Conservation (phyloP, 208 protist genomes). For the Trypanosomatidae sp. region DNA sequence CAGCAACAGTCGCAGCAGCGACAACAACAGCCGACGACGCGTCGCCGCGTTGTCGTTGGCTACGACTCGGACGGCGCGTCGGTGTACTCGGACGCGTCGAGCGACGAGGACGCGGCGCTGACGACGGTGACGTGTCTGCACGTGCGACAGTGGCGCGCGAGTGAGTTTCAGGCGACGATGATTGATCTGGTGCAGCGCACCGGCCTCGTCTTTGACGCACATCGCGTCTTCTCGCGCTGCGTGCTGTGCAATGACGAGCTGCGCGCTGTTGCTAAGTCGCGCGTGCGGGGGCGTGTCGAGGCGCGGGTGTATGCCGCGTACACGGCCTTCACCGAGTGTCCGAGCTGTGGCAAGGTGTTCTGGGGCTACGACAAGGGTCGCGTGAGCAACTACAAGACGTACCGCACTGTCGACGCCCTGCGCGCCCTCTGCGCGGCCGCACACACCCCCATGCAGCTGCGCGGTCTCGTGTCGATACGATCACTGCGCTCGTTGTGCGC, state of each 20-base stretch:
- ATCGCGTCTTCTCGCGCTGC: slow-evolving; percentile 42
- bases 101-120: slow-evolving; percentile 12
- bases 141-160: slow-evolving; percentile 24
- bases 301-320: slow-evolving; percentile 46
- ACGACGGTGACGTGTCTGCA: slow-evolving; percentile 8
- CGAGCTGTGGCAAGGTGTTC: slow-evolving; percentile 56
- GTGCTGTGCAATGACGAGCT: slow-evolving; percentile 50
- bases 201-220: slow-evolving; percentile 16
- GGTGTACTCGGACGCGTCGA: slow-evolving; percentile 26
- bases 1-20: neutral
- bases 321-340: slow-evolving; percentile 52
- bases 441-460: slow-evolving; percentile 8
- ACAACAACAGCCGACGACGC: neutral
- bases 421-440: slow-evolving; percentile 26
- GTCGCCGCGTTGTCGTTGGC: slow-evolving; percentile 16
- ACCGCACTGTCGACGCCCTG: slow-evolving; percentile 42
- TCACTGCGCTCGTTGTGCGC: slow-evolving; percentile 31
- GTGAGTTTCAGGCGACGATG: slow-evolving; percentile 24
- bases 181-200: slow-evolving; percentile 18
- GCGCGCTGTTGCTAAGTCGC: slow-evolving; percentile 19
- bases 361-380: slow-evolving; percentile 55
- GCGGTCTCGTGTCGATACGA: slow-evolving; percentile 6
- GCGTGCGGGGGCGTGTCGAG: slow-evolving; percentile 25
- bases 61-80: slow-evolving; percentile 73
- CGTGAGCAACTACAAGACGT: slow-evolving; percentile 68